Base-by-base conservation (phyloP, 495 filamentous ascomycete genomes). In the Entonaema liquescens region DNA sequence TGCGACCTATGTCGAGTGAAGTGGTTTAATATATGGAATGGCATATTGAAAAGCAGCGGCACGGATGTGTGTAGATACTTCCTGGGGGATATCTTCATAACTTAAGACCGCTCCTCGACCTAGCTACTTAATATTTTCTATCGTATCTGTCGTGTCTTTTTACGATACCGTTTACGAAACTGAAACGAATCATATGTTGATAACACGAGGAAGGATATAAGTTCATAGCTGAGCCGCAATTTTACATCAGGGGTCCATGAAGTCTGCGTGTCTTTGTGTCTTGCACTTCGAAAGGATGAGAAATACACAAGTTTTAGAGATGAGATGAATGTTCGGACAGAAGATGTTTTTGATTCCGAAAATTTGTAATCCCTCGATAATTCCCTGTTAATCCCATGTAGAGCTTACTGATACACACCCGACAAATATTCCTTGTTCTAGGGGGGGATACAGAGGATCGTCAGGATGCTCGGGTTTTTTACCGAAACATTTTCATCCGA, bases 331-430 rank as follows among this genome's bases (percentile, higher is more conserved):
- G 15, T 57, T 63, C 59, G 42, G 42, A 13, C 21, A 31, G 36
- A 55, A 66, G 8, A 42, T 54, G 33, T 38, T 12, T 25, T 29
- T 42, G 47, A 28, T 26, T 21, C 59, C 36, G 59, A 31, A 28
- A 60, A 21, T 33, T 72, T 35, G 64, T 29, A 60, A 67, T 67
- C 38, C 54, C 44, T 59, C 40, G 28, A 55, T 31, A 56, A 67
- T 56, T 52, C 52, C 35, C 55, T 61, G 64, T 19, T 47, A 23
- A 47, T 47, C 19, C 42, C 42, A 47, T 47, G 17, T 25, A 36
- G 35, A 53, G 69, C 69, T 72, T 72, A 72, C 69, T 67, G 55
- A 38, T 55, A 59, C 59, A 67, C 53, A 56, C 53, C 53, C 17
- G 53, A 35, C 17, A 71, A 71, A 59, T 31, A 23, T 57, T 47